Conservation (phyloP, 345 rosid species). For the Iberis pinnata region DNA sequence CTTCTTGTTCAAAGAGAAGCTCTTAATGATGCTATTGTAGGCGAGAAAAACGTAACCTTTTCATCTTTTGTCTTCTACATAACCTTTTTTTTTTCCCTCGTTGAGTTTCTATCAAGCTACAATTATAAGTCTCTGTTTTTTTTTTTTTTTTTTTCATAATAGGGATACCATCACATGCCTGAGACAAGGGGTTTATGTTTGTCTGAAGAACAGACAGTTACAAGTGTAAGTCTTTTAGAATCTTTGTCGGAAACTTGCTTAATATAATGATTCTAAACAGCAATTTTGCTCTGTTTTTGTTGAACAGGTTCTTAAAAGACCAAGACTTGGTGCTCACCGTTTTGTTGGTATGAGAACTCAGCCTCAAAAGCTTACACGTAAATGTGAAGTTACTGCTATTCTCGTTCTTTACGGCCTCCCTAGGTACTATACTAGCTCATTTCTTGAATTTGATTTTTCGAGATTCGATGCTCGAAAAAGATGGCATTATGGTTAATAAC, state of each 20-base stretch:
- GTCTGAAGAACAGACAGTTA: constrained; percentile 89
- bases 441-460: neutral
- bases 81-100: neutral
- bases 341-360: constrained; percentile 71
- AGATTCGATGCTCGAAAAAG: neutral
- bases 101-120: neutral
- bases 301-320: constrained; percentile 52
- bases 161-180: constrained; percentile 96
- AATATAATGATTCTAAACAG: neutral
- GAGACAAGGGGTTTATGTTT: constrained; percentile 96
- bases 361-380: constrained; percentile 65
- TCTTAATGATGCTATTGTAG: constrained; percentile 84
- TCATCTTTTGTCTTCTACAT: neutral
- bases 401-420: constrained; percentile 96
- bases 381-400: constrained; percentile 94
- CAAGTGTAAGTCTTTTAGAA: constrained; percentile 51
- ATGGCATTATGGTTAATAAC: neutral
- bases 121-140: neutral
- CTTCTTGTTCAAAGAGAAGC: constrained; percentile 92
- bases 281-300: constrained; percentile 5
- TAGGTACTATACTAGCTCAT: constrained; percentile 36
- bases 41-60: constrained; percentile 62
- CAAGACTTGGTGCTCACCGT: constrained; percentile 57
- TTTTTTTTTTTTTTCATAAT: too few species aligned
- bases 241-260: neutral